Evolutionary conservation across 108 stramenopile species (phyloP).

Genomic region (Pseudonitzschia multistriata): DNA sequence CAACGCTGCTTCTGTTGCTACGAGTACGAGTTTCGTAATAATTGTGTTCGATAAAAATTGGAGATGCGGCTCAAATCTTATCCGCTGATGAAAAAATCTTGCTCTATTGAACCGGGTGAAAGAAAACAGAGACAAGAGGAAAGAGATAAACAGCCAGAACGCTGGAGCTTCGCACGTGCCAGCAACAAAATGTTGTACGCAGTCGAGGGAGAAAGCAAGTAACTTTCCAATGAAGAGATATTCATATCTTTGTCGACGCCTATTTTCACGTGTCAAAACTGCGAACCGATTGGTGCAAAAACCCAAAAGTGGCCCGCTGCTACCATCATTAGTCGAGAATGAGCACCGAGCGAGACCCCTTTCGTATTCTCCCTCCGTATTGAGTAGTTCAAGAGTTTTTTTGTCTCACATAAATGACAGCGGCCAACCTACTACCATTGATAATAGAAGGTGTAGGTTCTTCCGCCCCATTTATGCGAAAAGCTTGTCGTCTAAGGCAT

Average conservation of each 20-base stretch:
- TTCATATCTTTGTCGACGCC: neutral
- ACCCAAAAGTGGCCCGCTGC: neutral
- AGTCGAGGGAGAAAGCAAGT: neutral
- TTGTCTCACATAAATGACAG: too few species aligned
- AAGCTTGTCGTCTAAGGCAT: neutral
- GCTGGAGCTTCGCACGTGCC: neutral
- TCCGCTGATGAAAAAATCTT: too few species aligned
- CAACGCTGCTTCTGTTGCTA: too few species aligned
- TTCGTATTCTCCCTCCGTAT: too few species aligned
- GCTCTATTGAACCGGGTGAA: too few species aligned
- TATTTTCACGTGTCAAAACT: neutral
- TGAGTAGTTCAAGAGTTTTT: neutral
- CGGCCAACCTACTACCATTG: too few species aligned
- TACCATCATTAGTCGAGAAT: neutral
- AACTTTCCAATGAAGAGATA: neutral
- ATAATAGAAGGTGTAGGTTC: neutral
- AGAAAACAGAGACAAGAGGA: too few species aligned
- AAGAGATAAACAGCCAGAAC: neutral
- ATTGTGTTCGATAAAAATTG: too few species aligned
- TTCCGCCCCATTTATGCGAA: neutral
- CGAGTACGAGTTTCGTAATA: too few species aligned
- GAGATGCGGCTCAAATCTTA: too few species aligned
- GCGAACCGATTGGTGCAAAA: neutral
- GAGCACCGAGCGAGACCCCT: neutral
- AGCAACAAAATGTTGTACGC: neutral